Evolutionary conservation across 2,329 filamentous ascomycete species (phyloP).

Genomic region (Ciborinia camelliae): DNA sequence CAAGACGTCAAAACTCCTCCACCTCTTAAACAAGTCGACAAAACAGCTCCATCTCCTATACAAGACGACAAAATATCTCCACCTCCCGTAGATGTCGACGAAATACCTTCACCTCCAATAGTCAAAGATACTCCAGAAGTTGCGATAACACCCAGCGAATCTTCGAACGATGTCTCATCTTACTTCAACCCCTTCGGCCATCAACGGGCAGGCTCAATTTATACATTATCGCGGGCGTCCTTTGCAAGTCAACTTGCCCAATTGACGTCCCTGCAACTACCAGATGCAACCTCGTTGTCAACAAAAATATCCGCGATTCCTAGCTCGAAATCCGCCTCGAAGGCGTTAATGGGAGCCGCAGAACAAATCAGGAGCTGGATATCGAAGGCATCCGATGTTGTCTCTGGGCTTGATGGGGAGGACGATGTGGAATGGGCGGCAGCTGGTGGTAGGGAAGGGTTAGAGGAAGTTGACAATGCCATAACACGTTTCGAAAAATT

Average conservation of each 20-base stretch:
- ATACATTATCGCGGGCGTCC: conserved; percentile 86
- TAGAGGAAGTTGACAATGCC: conserved; percentile 69
- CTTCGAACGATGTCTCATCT: conserved; percentile 33
- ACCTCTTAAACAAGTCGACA: too few species aligned
- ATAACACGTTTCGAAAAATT: conserved; percentile 83
- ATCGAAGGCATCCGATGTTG: conserved; percentile 82
- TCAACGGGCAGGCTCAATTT: conserved; percentile 78
- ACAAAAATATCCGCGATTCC: conserved; percentile 81
- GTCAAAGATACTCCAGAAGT: conserved; percentile 51
- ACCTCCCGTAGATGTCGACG: conserved; percentile 40
- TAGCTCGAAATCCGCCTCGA: conserved; percentile 78
- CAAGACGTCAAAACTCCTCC: conserved; percentile 25
- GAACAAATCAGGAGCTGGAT: conserved; percentile 96
- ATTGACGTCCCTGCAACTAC: conserved; percentile 83
- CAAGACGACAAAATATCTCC: conserved; percentile 37
- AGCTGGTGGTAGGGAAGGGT: conserved; percentile 74
- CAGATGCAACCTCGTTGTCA: conserved; percentile 78
- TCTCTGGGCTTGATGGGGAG: conserved; percentile 84
- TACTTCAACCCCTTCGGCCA: conserved; percentile 67
- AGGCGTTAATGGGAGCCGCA: conserved; percentile 78
- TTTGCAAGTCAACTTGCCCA: conserved; percentile 93
- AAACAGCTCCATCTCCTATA: conserved; percentile 39
- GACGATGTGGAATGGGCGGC: conserved; percentile 98
- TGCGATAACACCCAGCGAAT: conserved; percentile 39
- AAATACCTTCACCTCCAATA: conserved; percentile 41